A percentile compares a stretch with the other conserved stretches of the same genome.
Evolutionary conservation across 2,329 filamentous ascomycete genomes (phyloP).

Genomic region (Arthroderma sp.): DNA sequence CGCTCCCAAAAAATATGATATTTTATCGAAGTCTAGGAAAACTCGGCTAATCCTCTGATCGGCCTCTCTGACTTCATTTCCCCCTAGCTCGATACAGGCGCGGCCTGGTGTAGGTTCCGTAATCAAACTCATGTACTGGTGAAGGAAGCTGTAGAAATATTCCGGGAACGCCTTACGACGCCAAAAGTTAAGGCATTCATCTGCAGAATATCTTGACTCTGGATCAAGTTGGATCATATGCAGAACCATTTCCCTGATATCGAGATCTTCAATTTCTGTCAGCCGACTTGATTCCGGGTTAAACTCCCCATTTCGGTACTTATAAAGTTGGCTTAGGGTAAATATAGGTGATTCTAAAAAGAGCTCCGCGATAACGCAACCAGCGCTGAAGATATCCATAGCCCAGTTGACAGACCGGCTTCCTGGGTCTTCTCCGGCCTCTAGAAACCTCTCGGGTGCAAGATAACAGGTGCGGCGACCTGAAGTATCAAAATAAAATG

Average conservation of each 20-base stretch:
- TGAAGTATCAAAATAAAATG: conserved; percentile 93
- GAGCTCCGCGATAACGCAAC: conserved; percentile 91
- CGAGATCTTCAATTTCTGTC: conserved; percentile 72
- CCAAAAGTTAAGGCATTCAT: conserved; percentile 89
- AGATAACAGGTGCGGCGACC: conserved; percentile 86
- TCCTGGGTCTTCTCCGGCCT: conserved; percentile 52
- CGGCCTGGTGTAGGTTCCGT: conserved; percentile 79
- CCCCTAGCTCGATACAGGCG: conserved; percentile 52
- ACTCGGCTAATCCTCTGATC: conserved; percentile 91
- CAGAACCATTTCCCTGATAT: conserved; percentile 74
- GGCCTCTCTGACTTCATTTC: conserved; percentile 66
- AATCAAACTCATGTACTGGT: conserved; percentile 93
- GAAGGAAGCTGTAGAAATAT: conserved; percentile 95
- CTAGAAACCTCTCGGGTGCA: conserved; percentile 81
- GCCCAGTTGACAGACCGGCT: conserved; percentile 64
- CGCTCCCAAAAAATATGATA: conserved; percentile 83
- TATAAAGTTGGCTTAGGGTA: conserved; percentile 88
- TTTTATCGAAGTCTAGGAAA: conserved; percentile 93
- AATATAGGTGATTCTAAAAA: conserved; percentile 96
- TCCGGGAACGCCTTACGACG: conserved; percentile 82
- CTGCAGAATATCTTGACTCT: conserved; percentile 78
- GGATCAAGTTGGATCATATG: conserved; percentile 97
- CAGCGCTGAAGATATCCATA: conserved; percentile 97
- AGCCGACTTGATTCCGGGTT: conserved; percentile 71
- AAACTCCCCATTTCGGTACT: conserved; percentile 85